A percentile compares a stretch with the other conserved stretches of the same genome.
Conservation (phyloP, 2,329 filamentous ascomycete genomes). For the Alternaria gansuensis region DNA sequence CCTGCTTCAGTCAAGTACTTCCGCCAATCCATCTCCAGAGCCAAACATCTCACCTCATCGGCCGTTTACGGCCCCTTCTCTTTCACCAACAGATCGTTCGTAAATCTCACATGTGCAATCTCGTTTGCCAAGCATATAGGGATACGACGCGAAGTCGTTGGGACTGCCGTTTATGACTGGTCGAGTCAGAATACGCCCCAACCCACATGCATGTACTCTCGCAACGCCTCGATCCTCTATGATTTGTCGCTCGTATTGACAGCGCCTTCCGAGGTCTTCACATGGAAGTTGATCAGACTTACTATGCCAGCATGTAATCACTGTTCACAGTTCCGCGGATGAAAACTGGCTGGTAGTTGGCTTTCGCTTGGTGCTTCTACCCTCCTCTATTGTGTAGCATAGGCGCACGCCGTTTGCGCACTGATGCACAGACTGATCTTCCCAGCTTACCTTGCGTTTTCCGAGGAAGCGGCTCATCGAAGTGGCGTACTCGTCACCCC, state of each 20-base stretch:
- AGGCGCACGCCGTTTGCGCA: slow-evolving; percentile 7
- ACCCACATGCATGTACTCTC: slow-evolving; percentile 11
- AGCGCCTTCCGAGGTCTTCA: slow-evolving; percentile 15
- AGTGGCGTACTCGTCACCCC: slow-evolving; percentile 7
- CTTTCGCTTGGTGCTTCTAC: slow-evolving; percentile 16
- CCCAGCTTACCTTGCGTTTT: slow-evolving; percentile 18
- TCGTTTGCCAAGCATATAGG: slow-evolving; percentile 10
- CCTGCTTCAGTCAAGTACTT: slow-evolving; percentile 19
- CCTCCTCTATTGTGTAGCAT: slow-evolving; percentile 15
- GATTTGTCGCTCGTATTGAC: neutral
- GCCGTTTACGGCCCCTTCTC: neutral
- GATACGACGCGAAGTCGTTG: slow-evolving; percentile 11
- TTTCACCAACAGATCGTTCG: neutral
- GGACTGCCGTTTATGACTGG: slow-evolving; percentile 26
- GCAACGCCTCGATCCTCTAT: slow-evolving; percentile 11
- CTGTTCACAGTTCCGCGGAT: neutral
- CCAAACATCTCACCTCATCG: slow-evolving; percentile 5
- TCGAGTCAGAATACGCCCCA: slow-evolving; percentile 17
- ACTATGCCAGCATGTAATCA: neutral
- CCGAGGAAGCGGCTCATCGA: slow-evolving; percentile 7
- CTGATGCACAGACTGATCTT: slow-evolving; percentile 15
- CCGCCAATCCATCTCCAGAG: slow-evolving; percentile 8
- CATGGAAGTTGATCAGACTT: neutral
- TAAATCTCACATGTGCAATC: neutral
- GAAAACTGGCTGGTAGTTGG: neutral